Evolutionary conservation across 1,284 basidiomycete genomes (phyloP), one percentile per base, ranked within the genome.

Genomic region (Apiotrichum porosum): DNA sequence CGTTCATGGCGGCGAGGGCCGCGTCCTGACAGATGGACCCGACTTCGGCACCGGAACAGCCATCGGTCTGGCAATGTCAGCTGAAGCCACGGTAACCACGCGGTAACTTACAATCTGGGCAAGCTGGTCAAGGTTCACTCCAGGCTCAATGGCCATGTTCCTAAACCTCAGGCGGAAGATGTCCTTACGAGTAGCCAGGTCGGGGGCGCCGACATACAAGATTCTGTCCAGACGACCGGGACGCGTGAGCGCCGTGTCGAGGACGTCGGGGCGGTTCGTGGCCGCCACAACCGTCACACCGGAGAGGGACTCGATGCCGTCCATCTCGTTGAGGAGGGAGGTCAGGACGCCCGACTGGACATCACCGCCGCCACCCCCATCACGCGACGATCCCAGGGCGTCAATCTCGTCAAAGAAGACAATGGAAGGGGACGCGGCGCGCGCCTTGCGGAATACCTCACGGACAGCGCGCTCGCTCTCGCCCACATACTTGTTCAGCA

Each of bases 331-430:
- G 44, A 99, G 74, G 18, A 99, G 77, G 51, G 84, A 94, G 0
- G 92, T 95, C 17, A 99, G 79, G 13, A 97, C 89, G 8, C 94
- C 89, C n/a, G 70, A 70, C 58, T 91, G 84, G 0, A 83, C 79
- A 10, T 42, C 41, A 34, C 5, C 75, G 9, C 49, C 76, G 38
- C 84, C 83, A 13, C 81, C 80, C 3, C 78, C 77, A 2, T 81
- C 80, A 28, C 95, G 81, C 0, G 88, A 84, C 0, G 83, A 81
- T 0, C 88, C 92, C 1, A 99, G 79, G 0, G 93, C 92, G 65
- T 99, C 95, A 42, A 99, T 90, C 72, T 98, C 95, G 67, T 99
- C 95, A 65, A 99, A 94, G 73, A 99, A 97, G 41, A 99, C 79
- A 60, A 98, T 94, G 1, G 89, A 91, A 0, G 95, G 95, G 0